A percentile compares a stretch with the other conserved stretches of the same genome.
phyloP scores from a whole-genome alignment of 148 eudicot genomes.

The Talinum fruticosum region DNA sequence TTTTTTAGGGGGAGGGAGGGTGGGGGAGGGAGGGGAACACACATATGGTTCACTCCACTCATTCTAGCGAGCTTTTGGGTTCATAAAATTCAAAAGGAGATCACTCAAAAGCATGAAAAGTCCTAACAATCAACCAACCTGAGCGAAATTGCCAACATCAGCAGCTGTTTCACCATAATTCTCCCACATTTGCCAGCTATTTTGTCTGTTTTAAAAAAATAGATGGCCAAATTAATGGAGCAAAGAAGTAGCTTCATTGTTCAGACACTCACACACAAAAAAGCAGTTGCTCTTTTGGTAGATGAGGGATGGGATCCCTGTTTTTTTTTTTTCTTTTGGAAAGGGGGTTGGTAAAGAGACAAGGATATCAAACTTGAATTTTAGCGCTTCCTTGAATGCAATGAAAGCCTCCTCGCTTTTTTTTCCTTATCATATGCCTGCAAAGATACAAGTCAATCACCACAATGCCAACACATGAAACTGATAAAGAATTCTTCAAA shows the following conservation, averaged over 20 bases:
- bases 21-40: not conserved
- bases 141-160: conserved; percentile 69
- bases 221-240: conserved; percentile 1
- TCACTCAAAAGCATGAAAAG: not conserved
- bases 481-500: not conserved
- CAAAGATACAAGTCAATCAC: conserved; percentile 21
- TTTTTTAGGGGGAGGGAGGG: no score
- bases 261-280: not conserved
- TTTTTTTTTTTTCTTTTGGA: not conserved
- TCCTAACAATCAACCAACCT: conserved; percentile 36
- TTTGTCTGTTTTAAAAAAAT: conserved; percentile 48
- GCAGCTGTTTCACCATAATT: conserved; percentile 81
- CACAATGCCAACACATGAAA: conserved; percentile 1
- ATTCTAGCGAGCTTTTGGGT: not conserved
- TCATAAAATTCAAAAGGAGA: not conserved
- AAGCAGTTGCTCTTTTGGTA: not conserved
- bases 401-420: conserved; percentile 70
- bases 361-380: conserved; percentile 59
- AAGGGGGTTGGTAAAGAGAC: conserved; percentile 1
- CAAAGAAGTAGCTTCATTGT: not conserved
- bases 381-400: conserved; percentile 85
- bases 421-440: conserved; percentile 79
- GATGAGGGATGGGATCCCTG: not conserved
- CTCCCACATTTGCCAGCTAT: conserved; percentile 99
- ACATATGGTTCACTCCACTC: no score